phyloP scores from a whole-genome alignment of 495 filamentous ascomycete species.

The Lasiosphaeriaceae sp. region DNA sequence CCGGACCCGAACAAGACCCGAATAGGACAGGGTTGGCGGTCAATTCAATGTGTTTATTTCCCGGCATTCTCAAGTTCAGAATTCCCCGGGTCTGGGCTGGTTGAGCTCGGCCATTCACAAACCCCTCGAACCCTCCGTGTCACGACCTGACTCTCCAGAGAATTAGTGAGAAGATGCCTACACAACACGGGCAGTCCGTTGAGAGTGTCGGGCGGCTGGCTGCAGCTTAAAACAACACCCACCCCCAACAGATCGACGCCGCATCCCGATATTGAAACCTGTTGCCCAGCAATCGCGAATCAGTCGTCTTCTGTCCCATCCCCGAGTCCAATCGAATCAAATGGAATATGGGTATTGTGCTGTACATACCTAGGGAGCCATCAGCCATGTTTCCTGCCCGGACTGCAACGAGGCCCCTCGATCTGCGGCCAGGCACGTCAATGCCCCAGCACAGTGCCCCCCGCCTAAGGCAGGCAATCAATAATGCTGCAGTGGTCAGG shows the following conservation, averaged over 20 bases:
- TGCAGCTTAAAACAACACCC: conserved; percentile 1
- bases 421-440: conserved; percentile 10
- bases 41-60: too few species aligned
- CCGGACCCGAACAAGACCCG: too few species aligned
- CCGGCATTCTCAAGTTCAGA: too few species aligned
- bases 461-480: neutral
- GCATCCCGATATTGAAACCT: conserved; percentile 1
- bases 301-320: neutral
- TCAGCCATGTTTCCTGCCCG: neutral
- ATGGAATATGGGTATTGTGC: neutral
- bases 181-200: neutral
- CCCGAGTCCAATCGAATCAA: neutral
- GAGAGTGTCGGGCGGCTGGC: conserved; percentile 5
- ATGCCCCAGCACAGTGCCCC: neutral
- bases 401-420: conserved; percentile 2
- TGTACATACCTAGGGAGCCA: neutral
- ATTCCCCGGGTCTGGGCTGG: too few species aligned
- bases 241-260: neutral
- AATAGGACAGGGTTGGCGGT: too few species aligned
- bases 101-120: too few species aligned
- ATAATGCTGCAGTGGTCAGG: neutral
- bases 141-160: too few species aligned
- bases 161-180: too few species aligned
- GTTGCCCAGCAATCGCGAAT: neutral
- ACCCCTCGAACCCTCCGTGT: too few species aligned